Evolutionary conservation across 495 filamentous ascomycete species (phyloP), one percentile per base, ranked within the genome.

Genomic region (Penicillium salamii): DNA sequence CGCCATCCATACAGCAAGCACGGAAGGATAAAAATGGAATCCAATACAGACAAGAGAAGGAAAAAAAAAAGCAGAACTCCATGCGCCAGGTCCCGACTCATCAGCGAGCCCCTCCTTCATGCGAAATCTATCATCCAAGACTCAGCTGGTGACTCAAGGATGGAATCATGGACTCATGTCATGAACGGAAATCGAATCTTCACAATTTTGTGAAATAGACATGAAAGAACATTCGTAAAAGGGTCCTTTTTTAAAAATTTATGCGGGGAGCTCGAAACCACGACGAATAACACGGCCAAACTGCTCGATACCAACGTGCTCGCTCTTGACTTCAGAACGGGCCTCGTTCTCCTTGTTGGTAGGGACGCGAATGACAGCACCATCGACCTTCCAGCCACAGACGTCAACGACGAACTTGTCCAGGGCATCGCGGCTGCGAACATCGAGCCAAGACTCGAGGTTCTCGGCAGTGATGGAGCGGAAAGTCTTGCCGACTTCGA

Each of bases 291-390:
- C 84, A 75, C 83, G 90, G 46, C 95, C 92, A 50, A 99, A 90
- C 75, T 89, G 88, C 39, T 77, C 74, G 17, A 76, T 53, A 20
- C 66, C 74, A 31, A 99, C 95, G 53, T 90, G 90, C 78, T 99
- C 95, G 69, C 92, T 83, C 64, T 96, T 91, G 58, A 97, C 88
- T 34, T 90, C 89, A 60, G 91, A 92, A 79, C 93, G 91, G 23
- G 90, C 95, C 82, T 97, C 91, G 70, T 99, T 99, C 78, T 99
- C 95, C 69, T 93, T 87, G 69, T 97, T 99, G 64, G 86, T 76
- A 39, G 95, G 93, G 28, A 92, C 80, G 68, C 82, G 83, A 42
- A 92, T 81, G 21, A 83, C 71, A 11, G 75, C 78, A 35, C 70
- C 78, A 24, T 85, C 82, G 23, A 97, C 77, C 57, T 81, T 82